A percentile compares a stretch with the other conserved stretches of the same genome.
Evolutionary conservation across 305 asterid genomes (phyloP).

Genomic region (Rubia peregrina): DNA sequence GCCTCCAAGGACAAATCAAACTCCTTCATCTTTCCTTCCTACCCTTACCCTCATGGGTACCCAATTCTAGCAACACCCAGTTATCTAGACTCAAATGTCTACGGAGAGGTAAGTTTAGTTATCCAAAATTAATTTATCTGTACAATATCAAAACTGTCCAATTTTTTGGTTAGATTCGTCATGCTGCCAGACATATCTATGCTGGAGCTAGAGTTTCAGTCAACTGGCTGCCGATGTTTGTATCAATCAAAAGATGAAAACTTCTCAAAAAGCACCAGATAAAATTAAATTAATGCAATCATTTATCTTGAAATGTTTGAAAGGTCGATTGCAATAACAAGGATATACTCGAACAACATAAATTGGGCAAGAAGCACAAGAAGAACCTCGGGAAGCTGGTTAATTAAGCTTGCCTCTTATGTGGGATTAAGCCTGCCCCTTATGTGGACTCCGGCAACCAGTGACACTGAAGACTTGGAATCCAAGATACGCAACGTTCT

Average conservation of each 20-base stretch:
- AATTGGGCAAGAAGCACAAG: conserved; percentile 58
- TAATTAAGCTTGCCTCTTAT: conserved; percentile 7
- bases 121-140: not conserved
- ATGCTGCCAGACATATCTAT: conserved; percentile 9
- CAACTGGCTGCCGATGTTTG: conserved; percentile 10
- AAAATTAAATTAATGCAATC: conserved; percentile 41
- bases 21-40: not conserved
- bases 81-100: conserved; percentile 1
- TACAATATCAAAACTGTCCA: too few relatives aligned
- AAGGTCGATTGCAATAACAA: conserved; percentile 49
- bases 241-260: conserved; percentile 8
- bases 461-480: conserved; percentile 41
- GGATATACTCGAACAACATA: conserved; percentile 53
- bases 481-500: conserved; percentile 46
- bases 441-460: conserved; percentile 15
- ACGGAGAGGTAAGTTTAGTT: conserved; percentile 10
- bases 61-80: not conserved
- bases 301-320: conserved; percentile 62
- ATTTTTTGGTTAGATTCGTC: not conserved
- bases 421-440: not conserved
- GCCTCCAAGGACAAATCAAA: conserved; percentile 10
- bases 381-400: conserved; percentile 45
- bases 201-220: conserved; percentile 12
- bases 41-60: conserved; percentile 8
- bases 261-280: conserved; percentile 29